Evolutionary conservation across 148 eudicot genomes (phyloP), one percentile per base, ranked within the genome.

Genomic region (Limonium bicolor): DNA sequence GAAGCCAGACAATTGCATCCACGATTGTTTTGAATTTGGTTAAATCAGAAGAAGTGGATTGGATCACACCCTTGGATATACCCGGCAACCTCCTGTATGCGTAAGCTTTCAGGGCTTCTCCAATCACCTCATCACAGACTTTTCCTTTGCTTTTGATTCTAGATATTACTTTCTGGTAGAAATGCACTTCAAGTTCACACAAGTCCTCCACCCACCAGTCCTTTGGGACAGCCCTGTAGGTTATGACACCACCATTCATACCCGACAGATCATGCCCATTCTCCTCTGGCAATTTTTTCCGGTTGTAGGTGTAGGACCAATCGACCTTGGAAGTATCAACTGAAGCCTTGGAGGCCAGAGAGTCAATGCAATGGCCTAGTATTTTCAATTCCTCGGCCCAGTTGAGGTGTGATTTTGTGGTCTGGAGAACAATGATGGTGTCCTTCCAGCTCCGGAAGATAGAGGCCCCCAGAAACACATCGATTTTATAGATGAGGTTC

Each of bases 131-230:
- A 50, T 53, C 50, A 16, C 69, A 56, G 36, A 80, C 31, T 26
- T 41, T 48, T 27, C 72, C 80, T 63, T 69, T 68, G 38, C 33
- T 69, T 58, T 68, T 77, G 27, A 90, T 77, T 19, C 59, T 61
- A 12, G 38, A 23, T 1, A 90, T 67, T 4, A 84, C 78, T 38
- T 63, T 74, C 42, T 67, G 62, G 41, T 77, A 90, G 18, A 73
- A 56, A 52, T 69, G 82, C 50, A 73, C 56, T 41, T 78, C 99
- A 40, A 90, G 86, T 67, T 80, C 95, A 53, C 80, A 74, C 46
- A 90, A 61, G 53, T 90, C 99, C 76, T 90, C 95, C 27, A 76
- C 93, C 95, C 95, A 90, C 99, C 99, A 90, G 43, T 90, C 95
- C 18, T 52, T 71, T 2, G 99, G 99, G 20, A 84, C 77, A 15